Base-by-base conservation (phyloP, 176 grass and related monocot genomes). In the Metroxylon sagu region DNA sequence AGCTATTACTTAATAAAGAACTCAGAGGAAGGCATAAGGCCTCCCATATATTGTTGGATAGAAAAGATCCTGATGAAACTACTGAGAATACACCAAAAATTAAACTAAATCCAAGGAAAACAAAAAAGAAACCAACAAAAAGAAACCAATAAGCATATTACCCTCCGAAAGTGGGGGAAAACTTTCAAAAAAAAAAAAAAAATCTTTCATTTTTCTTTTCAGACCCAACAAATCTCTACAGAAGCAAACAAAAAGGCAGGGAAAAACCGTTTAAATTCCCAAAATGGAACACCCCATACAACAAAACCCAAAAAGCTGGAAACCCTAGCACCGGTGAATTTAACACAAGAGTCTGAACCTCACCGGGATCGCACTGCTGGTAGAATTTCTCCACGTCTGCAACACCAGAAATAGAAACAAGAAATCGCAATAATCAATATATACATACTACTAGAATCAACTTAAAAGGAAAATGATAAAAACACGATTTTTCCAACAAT, bases 381-480 rank as follows among this genome's bases (percentile, higher is more conserved):
- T 74, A 83, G 79, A 92, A 92, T 74, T 87, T 86, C 68, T 83
- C 76, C 69, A 92, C 83, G 80, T 92, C 88, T 92, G 79, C 69
- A 61, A 35, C 56, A 17, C 49, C 29, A 71, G 10, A 83, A 59
- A 70, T 26, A 57, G 76, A 67, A 48, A 66, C 14, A 59, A 49
- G 66, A 43, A 43, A 43, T 14, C 8, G 10, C 43, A 61, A 31
- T 48, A 70, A 19, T 75, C 43, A 76, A 59, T 4, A 28, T 29
- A 14, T 5, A 28, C 48, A 14, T 5, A 3, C 54, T 14, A 50
- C 1, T 57, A 58, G 6, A 53, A 35, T 39, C 18, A 48, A 6
- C 55, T 25, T 16, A 58, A 67, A 66, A 50, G n/a, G 16, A 16
- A 25, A 71, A 49, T 2, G 50, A 25, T 51, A 10, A 17, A 17